These are phyloP conservation scores for Xylaria cubensis DNA, from an alignment of 495 filamentous ascomycete species.

Conservation along the genomic window DNA sequence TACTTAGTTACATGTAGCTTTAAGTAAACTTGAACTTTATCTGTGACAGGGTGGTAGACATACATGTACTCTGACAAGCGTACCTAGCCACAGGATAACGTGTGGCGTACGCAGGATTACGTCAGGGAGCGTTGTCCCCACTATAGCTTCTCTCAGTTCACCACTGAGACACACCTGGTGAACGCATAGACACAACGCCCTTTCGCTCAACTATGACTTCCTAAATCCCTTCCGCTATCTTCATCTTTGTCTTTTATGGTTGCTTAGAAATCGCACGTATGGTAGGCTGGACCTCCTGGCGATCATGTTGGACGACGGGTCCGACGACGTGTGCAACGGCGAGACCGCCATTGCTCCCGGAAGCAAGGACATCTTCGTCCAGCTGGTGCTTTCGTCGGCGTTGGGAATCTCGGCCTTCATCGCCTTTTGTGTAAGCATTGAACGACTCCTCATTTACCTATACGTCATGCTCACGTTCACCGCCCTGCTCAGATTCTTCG, in stretches of 20 bases:
- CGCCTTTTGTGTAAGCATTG: constrained; percentile 56
- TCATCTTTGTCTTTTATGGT: not conserved
- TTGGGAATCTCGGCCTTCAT: constrained; percentile 60
- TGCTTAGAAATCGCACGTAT: constrained; percentile 1
- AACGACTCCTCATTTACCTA: constrained; percentile 15
- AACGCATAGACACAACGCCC: not conserved
- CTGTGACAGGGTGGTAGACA: too few relatives aligned
- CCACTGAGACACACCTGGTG: not conserved
- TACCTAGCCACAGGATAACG: too few relatives aligned
- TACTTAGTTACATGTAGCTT: too few relatives aligned
- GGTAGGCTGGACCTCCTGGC: constrained; percentile 16
- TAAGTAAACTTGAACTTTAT: too few relatives aligned
- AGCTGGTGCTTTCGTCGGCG: constrained; percentile 58
- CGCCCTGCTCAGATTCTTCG: constrained; percentile 65
- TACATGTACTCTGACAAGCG: too few relatives aligned
- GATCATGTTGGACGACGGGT: constrained; percentile 26
- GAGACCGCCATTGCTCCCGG: constrained; percentile 43
- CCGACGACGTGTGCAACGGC: constrained; percentile 38
- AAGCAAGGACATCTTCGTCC: constrained; percentile 54
- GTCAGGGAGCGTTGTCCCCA: not conserved
- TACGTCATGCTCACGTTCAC: constrained; percentile 33
- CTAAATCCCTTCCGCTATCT: not conserved
- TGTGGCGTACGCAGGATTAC: constrained; percentile 6
- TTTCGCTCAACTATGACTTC: constrained; percentile 2
- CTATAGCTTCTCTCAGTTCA: not conserved